A percentile compares a stretch with the other conserved stretches of the same genome.
phyloP scores from a whole-genome alignment of 352 stramenopile species.

The Phytophthora colocasiae region DNA sequence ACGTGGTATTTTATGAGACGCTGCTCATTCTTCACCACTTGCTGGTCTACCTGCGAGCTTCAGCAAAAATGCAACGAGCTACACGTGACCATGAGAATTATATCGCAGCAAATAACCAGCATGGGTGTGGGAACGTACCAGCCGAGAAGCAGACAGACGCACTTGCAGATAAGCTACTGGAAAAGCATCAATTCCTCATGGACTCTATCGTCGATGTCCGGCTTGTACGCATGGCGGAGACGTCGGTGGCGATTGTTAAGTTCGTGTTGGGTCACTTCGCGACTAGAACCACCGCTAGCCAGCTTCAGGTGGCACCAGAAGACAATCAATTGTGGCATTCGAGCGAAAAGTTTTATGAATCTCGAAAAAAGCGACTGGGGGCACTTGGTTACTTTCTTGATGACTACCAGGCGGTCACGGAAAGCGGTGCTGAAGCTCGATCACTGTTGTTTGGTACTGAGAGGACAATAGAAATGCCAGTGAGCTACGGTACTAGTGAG shows the following conservation, averaged over 20 bases:
- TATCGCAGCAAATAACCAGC: slow-evolving; percentile 28
- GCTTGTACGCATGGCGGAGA: slow-evolving; percentile 60
- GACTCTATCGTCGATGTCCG: slow-evolving; percentile 71
- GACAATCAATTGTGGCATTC: slow-evolving; percentile 33
- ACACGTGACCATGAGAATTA: slow-evolving; percentile 34
- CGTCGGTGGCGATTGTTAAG: slow-evolving; percentile 64
- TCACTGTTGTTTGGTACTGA: slow-evolving; percentile 36
- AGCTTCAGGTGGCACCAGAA: slow-evolving; percentile 6
- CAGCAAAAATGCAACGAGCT: slow-evolving; percentile 31
- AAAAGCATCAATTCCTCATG: slow-evolving; percentile 77
- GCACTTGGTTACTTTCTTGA: slow-evolving; percentile 39
- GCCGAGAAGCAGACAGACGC: slow-evolving; percentile 40
- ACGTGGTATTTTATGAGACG: slow-evolving; percentile 70
- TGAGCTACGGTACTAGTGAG: slow-evolving; percentile 32
- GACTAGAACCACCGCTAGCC: slow-evolving; percentile 16
- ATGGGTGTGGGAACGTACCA: slow-evolving; percentile 32
- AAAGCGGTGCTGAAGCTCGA: slow-evolving; percentile 24
- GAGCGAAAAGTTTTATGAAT: slow-evolving; percentile 23
- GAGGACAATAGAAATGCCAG: slow-evolving; percentile 39
- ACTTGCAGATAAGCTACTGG: slow-evolving; percentile 55
- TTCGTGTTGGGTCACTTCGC: slow-evolving; percentile 62
- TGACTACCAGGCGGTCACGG: slow-evolving; percentile 29
- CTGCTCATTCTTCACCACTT: slow-evolving; percentile 72
- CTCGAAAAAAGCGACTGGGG: slow-evolving; percentile 18
- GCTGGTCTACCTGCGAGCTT: slow-evolving; percentile 53